These are phyloP conservation scores for Botrytis deweyae DNA, from an alignment of 2,329 filamentous ascomycete genomes.

Conservation along the genomic window DNA sequence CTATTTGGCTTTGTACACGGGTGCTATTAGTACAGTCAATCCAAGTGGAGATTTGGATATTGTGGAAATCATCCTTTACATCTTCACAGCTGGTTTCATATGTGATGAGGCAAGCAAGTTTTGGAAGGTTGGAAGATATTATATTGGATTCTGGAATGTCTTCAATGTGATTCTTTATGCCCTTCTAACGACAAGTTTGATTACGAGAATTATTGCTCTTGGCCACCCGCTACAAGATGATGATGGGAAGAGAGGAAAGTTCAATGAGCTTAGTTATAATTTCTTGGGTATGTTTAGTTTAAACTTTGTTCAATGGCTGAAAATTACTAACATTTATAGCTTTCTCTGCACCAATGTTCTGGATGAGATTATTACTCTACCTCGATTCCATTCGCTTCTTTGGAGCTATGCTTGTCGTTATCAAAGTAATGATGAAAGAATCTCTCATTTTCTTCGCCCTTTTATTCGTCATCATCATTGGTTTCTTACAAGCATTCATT, in stretches of 20 bases:
- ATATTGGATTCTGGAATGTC: slow-evolving; percentile 94
- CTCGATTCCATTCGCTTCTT: slow-evolving; percentile 95
- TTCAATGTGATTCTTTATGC: slow-evolving; percentile 86
- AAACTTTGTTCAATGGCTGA: not conserved
- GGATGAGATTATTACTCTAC: slow-evolving; percentile 88
- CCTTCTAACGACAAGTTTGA: slow-evolving; percentile 74
- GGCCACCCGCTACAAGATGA: slow-evolving; percentile 51
- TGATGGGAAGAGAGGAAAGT: slow-evolving; percentile 54
- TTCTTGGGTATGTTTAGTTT: slow-evolving; percentile 54
- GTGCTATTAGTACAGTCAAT: slow-evolving; percentile 93
- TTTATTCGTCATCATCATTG: slow-evolving; percentile 76
- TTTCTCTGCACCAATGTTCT: slow-evolving; percentile 94
- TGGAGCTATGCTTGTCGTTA: slow-evolving; percentile 93
- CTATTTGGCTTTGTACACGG: slow-evolving; percentile 83
- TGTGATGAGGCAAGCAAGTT: slow-evolving; percentile 86
- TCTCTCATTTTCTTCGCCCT: slow-evolving; percentile 96
- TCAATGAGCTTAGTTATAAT: slow-evolving; percentile 86
- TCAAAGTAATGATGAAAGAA: slow-evolving; percentile 94
- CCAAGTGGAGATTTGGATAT: slow-evolving; percentile 77
- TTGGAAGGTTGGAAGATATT: slow-evolving; percentile 89
- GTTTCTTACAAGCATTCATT: slow-evolving; percentile 91
- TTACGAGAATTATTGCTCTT: slow-evolving; percentile 76
- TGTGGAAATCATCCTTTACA: slow-evolving; percentile 80
- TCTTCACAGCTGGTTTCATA: slow-evolving; percentile 89
- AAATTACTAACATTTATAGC: slow-evolving; percentile 46